Base-by-base conservation (phyloP, 257 asterid species). In the Avicennia marina region DNA sequence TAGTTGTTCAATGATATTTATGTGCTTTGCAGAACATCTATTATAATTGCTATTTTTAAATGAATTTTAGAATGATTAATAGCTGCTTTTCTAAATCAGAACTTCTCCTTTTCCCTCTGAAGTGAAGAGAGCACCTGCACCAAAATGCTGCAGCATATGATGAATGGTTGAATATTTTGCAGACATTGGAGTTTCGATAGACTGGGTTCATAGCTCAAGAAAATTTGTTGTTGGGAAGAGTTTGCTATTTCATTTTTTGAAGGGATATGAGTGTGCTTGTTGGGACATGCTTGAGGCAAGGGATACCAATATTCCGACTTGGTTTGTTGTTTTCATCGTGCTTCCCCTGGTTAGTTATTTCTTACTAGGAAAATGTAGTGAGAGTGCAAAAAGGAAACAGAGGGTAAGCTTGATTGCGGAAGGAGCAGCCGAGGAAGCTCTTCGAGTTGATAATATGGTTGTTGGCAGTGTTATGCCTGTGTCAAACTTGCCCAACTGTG, bases 231-330 rank as follows among this genome's bases (percentile, higher is more conserved):
- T n/a, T 71, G 31, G 42, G 56, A 62, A 70, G 71, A 62, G 63
- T 49, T 53, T 18, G 4, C 17, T 13, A 20, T 46, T 46, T 46
- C 53, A 16, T 58, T 58, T 62, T 21, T 58, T 43, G 51, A 32
- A 31, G 63, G 80, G 63, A 27, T 63, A 87, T 87, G 81, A 87
- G 70, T 80, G 71, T 80, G 79, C 74, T 76, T 67, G 76, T 66
- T 72, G 63, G 85, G 90, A 18, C 22, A 46, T 46, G 53, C 26
- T 46, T 8, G 13, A 19, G 22, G 27, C 53, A 46, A 46, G 27
- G 27, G 27, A 17, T 6, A 5, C 26, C 53, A 11, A 17, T 46
- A 43, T 7, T 7, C 53, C 13, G 13, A 9, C 27, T 46, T 24
- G 22, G 22, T 46, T 46, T 8, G 13, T 46, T 24, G 4, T 46